phyloP scores from a whole-genome alignment of 768 basidiomycete genomes.

The Royoungia palumana region DNA sequence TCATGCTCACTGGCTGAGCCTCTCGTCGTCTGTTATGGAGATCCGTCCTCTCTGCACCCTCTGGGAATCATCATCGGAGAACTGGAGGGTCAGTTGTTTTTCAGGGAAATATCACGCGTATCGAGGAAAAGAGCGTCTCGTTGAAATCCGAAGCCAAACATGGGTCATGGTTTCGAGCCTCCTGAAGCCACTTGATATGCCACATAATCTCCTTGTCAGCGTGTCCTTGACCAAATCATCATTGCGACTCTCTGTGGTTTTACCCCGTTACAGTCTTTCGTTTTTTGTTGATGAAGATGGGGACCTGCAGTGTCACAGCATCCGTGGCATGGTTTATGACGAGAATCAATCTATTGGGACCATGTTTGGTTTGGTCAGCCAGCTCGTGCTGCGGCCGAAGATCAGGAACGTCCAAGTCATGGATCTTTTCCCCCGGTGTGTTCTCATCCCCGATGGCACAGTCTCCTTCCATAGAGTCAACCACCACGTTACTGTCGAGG shows the following conservation, averaged over 20 bases:
- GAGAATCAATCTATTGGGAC: constrained; percentile 38
- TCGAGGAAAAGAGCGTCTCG: constrained; percentile 6
- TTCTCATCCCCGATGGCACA: constrained; percentile 39
- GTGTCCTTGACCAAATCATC: background rate
- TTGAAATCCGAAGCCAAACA: constrained; percentile 26
- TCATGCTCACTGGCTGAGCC: constrained; percentile 30
- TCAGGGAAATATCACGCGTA: constrained; percentile 1
- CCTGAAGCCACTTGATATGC: constrained; percentile 20
- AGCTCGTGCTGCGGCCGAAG: constrained; percentile 38
- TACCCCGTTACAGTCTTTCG: constrained; percentile 40
- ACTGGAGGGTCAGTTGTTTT: constrained; percentile 25
- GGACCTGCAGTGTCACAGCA: constrained; percentile 37
- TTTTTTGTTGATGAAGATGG: constrained; percentile 35
- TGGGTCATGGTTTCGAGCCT: constrained; percentile 24
- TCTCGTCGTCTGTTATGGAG: constrained; percentile 23
- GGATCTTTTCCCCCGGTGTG: constrained; percentile 1
- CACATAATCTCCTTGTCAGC: constrained; percentile 20
- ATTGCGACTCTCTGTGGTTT: constrained; percentile 23
- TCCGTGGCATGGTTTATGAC: constrained; percentile 41
- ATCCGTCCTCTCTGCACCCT: constrained; percentile 22
- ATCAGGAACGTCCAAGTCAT: background rate
- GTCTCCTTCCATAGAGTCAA: constrained; percentile 29
- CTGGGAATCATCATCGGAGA: constrained; percentile 23
- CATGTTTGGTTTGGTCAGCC: constrained; percentile 40
- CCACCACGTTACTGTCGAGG: constrained; percentile 9